A percentile compares a stretch with the other conserved stretches of the same genome.
Evolutionary conservation across 306 rosid species (phyloP).

Genomic region (Dalbergia oliveri): DNA sequence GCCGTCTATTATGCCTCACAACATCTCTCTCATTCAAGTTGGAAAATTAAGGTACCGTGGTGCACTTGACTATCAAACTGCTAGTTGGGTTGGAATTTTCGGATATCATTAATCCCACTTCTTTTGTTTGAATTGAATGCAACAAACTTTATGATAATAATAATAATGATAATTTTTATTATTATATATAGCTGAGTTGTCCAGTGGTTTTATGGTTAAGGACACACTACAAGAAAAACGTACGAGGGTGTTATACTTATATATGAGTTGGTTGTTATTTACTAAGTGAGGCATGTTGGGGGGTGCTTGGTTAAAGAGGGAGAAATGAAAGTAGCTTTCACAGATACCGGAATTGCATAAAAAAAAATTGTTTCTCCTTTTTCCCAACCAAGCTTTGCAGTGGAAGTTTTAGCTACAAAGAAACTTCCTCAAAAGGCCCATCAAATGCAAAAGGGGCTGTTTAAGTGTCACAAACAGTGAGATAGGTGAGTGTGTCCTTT

Average conservation of each 20-base stretch:
- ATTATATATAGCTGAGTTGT: not conserved
- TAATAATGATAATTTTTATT: not conserved
- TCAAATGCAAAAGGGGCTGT: not conserved
- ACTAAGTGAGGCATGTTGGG: no score
- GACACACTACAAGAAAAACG: not conserved
- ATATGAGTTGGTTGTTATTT: not conserved
- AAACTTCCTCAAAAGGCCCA: constrained; percentile 61
- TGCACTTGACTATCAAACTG: not conserved
- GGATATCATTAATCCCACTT: not conserved
- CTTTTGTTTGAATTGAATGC: not conserved
- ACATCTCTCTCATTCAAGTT: not conserved
- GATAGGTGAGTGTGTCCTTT: constrained; percentile 28
- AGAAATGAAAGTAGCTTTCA: constrained; percentile 49
- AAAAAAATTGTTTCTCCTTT: constrained; percentile 11
- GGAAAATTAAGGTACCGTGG: not conserved
- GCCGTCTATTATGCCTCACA: constrained; percentile 30
- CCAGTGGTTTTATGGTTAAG: not conserved
- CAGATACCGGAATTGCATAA: constrained; percentile 6
- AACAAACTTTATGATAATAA: not conserved
- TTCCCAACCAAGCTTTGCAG: constrained; percentile 9
- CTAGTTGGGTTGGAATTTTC: not conserved
- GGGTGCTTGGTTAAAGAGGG: not conserved
- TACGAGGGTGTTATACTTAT: not conserved
- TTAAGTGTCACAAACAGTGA: constrained; percentile 25
- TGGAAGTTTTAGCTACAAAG: constrained; percentile 31